Conservation (phyloP, 176 grass and related monocot species). For the Triticum monococcum region DNA sequence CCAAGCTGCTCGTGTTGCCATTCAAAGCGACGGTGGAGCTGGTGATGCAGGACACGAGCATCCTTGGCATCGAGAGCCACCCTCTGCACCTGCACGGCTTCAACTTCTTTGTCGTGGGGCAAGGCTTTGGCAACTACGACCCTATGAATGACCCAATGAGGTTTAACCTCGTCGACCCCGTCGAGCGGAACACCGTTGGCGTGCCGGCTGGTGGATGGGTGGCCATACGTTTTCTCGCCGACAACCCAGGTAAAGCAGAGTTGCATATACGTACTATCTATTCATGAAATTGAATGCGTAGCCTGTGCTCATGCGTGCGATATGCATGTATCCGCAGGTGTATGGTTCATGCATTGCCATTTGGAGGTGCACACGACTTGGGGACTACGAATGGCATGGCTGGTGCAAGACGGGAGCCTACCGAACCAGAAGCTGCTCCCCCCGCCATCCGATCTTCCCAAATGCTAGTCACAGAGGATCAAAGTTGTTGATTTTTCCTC, state of each 20-base stretch:
- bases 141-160: not conserved
- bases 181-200: conserved; percentile 50
- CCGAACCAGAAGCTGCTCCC: not conserved
- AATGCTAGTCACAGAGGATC: not conserved
- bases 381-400: conserved; percentile 30
- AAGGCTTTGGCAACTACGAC: conserved; percentile 53
- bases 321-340: not conserved
- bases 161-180: conserved; percentile 62
- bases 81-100: conserved; percentile 67
- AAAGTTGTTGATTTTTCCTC: not conserved
- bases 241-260: conserved; percentile 44
- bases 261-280: not conserved
- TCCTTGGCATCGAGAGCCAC: conserved; percentile 62
- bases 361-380: conserved; percentile 30
- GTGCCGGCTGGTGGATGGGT: conserved; percentile 55
- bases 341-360: conserved; percentile 48
- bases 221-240: conserved; percentile 49
- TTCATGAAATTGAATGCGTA: not conserved
- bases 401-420: not conserved
- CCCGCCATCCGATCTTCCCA: conserved; percentile 8
- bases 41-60: conserved; percentile 69
- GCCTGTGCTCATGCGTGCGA: not conserved
- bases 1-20: conserved; percentile 52
- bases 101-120: conserved; percentile 58
- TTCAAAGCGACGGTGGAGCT: conserved; percentile 46